phyloP scores from a whole-genome alignment of 768 basidiomycete species.

The Tremella mesenterica region DNA sequence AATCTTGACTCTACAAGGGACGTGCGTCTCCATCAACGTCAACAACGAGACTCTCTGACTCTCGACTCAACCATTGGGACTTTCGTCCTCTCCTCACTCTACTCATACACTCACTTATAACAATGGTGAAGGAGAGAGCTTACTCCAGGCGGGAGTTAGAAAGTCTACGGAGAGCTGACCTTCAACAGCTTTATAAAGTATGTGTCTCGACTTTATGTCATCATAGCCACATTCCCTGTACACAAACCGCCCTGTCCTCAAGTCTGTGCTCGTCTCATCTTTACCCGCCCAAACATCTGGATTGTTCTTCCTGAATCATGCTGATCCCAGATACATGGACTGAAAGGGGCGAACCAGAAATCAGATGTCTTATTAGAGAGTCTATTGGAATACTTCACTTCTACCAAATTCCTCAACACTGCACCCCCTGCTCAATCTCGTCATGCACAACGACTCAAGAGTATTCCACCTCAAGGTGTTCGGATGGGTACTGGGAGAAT shows the following conservation, averaged over 20 bases:
- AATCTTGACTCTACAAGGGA: too few relatives aligned
- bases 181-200: conserved; percentile 36
- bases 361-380: conserved; percentile 21
- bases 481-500: too few relatives aligned
- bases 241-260: background rate
- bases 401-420: conserved; percentile 12
- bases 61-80: too few relatives aligned
- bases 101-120: too few relatives aligned
- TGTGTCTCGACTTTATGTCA: conserved; percentile 1
- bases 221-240: background rate
- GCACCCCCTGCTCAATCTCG: background rate
- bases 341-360: conserved; percentile 35
- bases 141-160: conserved; percentile 30
- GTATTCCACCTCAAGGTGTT: too few relatives aligned
- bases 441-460: background rate
- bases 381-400: conserved; percentile 20
- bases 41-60: too few relatives aligned
- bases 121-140: conserved; percentile 12
- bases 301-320: background rate
- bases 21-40: too few relatives aligned
- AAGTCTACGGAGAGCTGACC: conserved; percentile 21
- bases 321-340: conserved; percentile 21
- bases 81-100: too few relatives aligned
- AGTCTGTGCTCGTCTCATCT: background rate
- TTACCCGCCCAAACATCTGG: background rate